Base-by-base conservation (phyloP, 495 filamentous ascomycete genomes). In the Lasiosphaeria miniovina region DNA sequence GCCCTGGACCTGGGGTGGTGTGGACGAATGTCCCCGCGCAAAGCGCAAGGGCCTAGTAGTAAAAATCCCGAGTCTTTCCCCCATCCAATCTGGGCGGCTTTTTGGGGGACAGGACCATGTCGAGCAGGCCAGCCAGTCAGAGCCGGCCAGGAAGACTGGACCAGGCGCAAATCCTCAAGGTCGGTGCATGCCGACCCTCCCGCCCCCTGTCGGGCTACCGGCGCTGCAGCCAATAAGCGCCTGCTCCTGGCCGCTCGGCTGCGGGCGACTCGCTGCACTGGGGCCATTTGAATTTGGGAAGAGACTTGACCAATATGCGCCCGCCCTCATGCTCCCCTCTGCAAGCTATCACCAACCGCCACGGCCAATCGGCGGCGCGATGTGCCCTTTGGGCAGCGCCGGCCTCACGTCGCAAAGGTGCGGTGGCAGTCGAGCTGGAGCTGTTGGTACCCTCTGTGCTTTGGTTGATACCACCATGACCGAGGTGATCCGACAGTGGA, bases 201-300 rank as follows among this genome's bases (percentile, higher is more conserved):
- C 64, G 61, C 60, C 68, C 68, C 68, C 60, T 68, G 69, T 61
- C 64, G 24, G 48, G 46, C 52, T 49, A 63, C 38, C 48, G 49
- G 49, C 34, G 4, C 9, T 17, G 56, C 41, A 60, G 58, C 69
- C 69, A 72, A 72, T 72, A 46, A 55, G 54, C 41, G 55, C 12
- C 31, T 54, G 49, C 36, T 62, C 8, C 41, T 66, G 68, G 63
- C 65, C 64, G 68, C 67, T 66, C 56, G 53, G 49, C 63, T 65
- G 65, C 63, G 58, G 63, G 69, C 65, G 68, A 64, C 57, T 68
- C 65, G 64, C 69, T 59, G 52, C 17, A 61, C 56, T 53, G 67
- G 60, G 62, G 68, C 64, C 58, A 61, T 60, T 57, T 24, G 24
- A 0, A 50, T 59, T 60, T 55, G 61, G 57, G 55, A 41, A 55